phyloP scores from a whole-genome alignment of 768 basidiomycete genomes.

The Tubosaeta sp. region DNA sequence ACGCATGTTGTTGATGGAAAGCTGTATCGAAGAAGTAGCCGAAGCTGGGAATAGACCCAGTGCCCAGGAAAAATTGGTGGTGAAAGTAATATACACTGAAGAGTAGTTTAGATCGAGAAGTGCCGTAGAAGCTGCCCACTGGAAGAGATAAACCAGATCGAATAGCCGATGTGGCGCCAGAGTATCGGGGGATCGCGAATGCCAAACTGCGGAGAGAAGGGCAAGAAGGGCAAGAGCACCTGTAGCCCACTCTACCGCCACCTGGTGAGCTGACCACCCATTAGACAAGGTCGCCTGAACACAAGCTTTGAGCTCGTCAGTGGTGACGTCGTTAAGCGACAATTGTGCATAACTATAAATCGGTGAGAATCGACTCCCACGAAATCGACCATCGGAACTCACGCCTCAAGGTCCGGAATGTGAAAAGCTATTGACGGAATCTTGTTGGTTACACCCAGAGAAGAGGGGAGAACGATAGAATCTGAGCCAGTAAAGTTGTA shows the following conservation, averaged over 20 bases:
- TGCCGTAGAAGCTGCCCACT: conserved; percentile 75
- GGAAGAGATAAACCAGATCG: conserved; percentile 79
- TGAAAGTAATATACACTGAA: conserved; percentile 71
- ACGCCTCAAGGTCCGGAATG: conserved; percentile 88
- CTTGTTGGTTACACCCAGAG: conserved; percentile 47
- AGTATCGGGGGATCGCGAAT: conserved; percentile 52
- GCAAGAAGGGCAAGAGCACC: conserved; percentile 63
- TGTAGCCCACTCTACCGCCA: conserved; percentile 73
- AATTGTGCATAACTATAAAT: conserved; percentile 60
- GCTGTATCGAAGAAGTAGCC: conserved; percentile 57
- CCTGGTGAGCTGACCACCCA: conserved; percentile 77
- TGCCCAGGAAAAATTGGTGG: conserved; percentile 87
- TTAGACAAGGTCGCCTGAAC: conserved; percentile 91
- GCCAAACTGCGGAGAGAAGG: conserved; percentile 48
- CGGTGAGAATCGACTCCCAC: conserved; percentile 2
- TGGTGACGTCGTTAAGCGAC: conserved; percentile 61
- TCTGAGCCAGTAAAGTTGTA: conserved; percentile 88
- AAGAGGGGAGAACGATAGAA: conserved; percentile 58
- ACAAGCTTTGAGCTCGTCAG: conserved; percentile 78
- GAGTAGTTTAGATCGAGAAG: conserved; percentile 88
- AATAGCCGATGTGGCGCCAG: conserved; percentile 73
- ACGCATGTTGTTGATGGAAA: conserved; percentile 78
- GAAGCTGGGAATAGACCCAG: conserved; percentile 66
- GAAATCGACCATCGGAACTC: conserved; percentile 2
- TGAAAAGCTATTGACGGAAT: conserved; percentile 80